Percentiles rank a stretch among this genome's conserved stretches.
Evolutionary conservation across 169 alveolate species (phyloP).

Genomic region (Eimeria praecox): DNA sequence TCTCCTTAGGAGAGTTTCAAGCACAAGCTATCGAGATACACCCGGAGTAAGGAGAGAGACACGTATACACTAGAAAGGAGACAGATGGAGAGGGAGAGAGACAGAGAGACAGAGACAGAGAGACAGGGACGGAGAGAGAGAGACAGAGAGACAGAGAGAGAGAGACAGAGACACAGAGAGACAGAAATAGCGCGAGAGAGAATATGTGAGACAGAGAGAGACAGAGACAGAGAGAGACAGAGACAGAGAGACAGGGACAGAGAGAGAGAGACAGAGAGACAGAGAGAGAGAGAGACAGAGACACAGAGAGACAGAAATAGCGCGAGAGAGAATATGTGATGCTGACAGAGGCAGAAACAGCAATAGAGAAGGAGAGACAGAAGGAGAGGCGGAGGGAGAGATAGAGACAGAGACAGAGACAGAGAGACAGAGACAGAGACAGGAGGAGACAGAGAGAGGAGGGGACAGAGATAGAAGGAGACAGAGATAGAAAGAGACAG

Average conservation of each 20-base stretch:
- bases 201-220: not conserved
- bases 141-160: not conserved
- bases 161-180: not conserved
- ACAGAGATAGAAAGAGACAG: not conserved
- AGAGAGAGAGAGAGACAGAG: not conserved
- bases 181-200: not conserved
- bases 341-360: not conserved
- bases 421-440: not conserved
- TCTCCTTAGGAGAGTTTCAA: constrained; percentile 42
- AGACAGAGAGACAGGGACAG: not conserved
- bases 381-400: not conserved
- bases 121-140: not conserved
- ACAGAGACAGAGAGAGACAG: not conserved
- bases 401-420: not conserved
- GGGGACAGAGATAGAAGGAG: not conserved
- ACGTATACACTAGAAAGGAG: not conserved
- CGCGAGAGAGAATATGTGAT: not conserved
- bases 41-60: not conserved
- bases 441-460: not conserved
- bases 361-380: not conserved
- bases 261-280: not conserved
- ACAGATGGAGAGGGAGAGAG: not conserved
- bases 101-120: not conserved
- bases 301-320: not conserved
- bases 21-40: constrained; percentile 35